Base-by-base conservation (phyloP, 2,329 filamentous ascomycete species). In the Escovopsis sp. region DNA sequence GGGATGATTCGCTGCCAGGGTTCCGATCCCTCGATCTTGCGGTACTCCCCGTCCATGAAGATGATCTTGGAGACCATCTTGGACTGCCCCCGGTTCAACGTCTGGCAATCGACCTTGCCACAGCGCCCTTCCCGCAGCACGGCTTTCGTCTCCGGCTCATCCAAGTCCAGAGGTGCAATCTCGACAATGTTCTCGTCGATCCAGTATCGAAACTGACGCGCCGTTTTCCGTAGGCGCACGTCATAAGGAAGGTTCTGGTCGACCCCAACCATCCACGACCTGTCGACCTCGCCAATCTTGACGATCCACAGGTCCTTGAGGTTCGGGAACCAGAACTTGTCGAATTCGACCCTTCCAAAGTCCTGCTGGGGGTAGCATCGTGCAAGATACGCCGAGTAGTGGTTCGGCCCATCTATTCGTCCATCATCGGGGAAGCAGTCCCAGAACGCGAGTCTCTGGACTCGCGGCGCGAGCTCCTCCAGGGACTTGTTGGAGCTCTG, bases 351-450 rank as follows among this genome's bases (percentile, higher is more conserved):
- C 43, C 53, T 53, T 40, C 57, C 54, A 44, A 53, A 51, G 33
- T 53, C 43, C 32, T 50, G 50, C 36, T 56, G 51, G 4, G 57
- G 53, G 42, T 58, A 61, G 37, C 53, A 57, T 15, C 51, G 50
- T 4, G 56, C 53, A 14, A 63, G 50, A 41, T 61, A 62, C n/a
- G 54, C 49, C 13, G 57, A 57, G 46, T 62, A 62, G 33, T 51
- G 55, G 16, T 52, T 50, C 8, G 55, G 57, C 4, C 53, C 50
- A 35, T 60, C 57, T 16, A 62, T 55, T 33, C 53, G 53, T 5
- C 54, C 56, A 35, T 63, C 61, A 43, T 63, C 60, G 1, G 59
- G 60, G 42, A 60, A 59, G 45, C 60, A 63, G 46, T 63, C 60
- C 60, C 60, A 63, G 37, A 61, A 62, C 10, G 57, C 60, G 29